Evolutionary conservation across 1,284 basidiomycete genomes (phyloP).

Genomic region (Naganishia liquefaciens): DNA sequence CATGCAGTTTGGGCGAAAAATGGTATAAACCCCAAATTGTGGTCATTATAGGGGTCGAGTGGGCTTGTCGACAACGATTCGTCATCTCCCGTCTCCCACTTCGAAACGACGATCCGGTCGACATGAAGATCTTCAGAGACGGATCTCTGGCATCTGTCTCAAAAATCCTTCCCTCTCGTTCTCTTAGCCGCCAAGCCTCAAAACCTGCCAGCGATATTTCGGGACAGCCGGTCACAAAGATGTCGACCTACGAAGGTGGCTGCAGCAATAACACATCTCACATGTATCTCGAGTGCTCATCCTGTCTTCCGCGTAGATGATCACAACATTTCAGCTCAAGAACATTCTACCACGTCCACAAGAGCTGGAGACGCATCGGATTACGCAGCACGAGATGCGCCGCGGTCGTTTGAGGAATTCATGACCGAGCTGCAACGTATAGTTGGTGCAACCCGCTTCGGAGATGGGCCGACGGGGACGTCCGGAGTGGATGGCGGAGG

Average conservation of each 20-base stretch:
- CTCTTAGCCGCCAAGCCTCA: too few species aligned
- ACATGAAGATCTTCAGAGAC: too few species aligned
- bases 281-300: neutral
- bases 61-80: neutral
- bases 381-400: constrained; percentile 23
- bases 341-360: neutral
- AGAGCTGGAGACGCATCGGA: constrained; percentile 11
- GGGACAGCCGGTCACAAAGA: neutral
- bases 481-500: constrained; percentile 19
- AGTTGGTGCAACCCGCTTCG: constrained; percentile 12
- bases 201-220: too few species aligned
- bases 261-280: neutral
- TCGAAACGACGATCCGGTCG: too few species aligned
- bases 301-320: constrained; percentile 7
- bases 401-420: constrained; percentile 23
- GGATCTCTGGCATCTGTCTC: too few species aligned
- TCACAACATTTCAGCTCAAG: constrained; percentile 20
- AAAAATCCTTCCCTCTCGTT: too few species aligned
- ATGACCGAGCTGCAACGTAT: constrained; percentile 22
- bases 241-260: constrained; percentile 27
- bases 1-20: neutral
- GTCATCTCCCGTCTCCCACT: neutral
- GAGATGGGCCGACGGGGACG: neutral
- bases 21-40: neutral
- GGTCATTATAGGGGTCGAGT: neutral